phyloP scores from a whole-genome alignment of 1,139 yeast genomes.

The Sugiyamaella japonica region DNA sequence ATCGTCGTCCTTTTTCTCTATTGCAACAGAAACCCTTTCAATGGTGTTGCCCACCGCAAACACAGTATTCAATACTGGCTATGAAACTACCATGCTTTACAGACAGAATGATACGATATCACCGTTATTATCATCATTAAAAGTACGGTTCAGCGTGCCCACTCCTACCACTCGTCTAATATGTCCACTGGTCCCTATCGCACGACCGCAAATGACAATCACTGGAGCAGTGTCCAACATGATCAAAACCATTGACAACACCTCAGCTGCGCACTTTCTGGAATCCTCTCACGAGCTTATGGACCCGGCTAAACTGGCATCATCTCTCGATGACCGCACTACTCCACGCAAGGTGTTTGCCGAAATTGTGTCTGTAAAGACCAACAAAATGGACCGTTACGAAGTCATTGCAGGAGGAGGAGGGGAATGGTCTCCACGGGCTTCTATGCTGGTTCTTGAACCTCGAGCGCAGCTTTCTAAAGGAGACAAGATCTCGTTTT shows the following conservation, averaged over 20 bases:
- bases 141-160: slow-evolving; percentile 21
- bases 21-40: too few species aligned
- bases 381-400: slow-evolving; percentile 23
- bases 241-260: slow-evolving; percentile 49
- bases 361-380: slow-evolving; percentile 20
- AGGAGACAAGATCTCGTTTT: slow-evolving; percentile 52
- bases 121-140: slow-evolving; percentile 15
- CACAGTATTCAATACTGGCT: slow-evolving; percentile 39
- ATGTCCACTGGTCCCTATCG: slow-evolving; percentile 31
- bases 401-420: slow-evolving; percentile 62
- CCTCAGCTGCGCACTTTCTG: slow-evolving; percentile 54
- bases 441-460: slow-evolving; percentile 58
- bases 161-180: slow-evolving; percentile 20
- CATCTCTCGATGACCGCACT: slow-evolving; percentile 31
- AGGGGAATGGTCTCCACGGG: slow-evolving; percentile 67
- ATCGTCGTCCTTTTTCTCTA: slow-evolving; percentile 27
- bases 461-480: slow-evolving; percentile 50
- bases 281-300: slow-evolving; percentile 48
- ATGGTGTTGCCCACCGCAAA: slow-evolving; percentile 38
- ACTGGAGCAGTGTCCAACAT: slow-evolving; percentile 54
- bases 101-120: slow-evolving; percentile 2
- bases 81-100: slow-evolving; percentile 31
- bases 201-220: slow-evolving; percentile 38
- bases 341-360: slow-evolving; percentile 41
- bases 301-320: slow-evolving; percentile 42